Evolutionary conservation across 768 basidiomycete species (phyloP).

Genomic region (Cystofilobasidium bisporidii): DNA sequence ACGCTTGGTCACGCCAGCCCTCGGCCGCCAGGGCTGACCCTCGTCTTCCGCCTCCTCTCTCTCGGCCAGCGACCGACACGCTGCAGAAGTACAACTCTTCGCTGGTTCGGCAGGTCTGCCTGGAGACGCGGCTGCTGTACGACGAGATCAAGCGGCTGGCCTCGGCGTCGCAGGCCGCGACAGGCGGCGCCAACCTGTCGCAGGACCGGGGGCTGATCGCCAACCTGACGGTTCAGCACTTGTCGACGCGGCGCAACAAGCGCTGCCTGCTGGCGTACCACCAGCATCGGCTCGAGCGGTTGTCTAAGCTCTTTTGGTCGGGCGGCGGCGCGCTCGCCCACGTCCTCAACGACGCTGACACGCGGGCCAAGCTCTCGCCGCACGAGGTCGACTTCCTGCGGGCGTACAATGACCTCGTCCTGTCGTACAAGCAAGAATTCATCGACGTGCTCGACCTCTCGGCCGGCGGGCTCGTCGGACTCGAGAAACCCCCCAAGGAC

Average conservation of each 20-base stretch:
- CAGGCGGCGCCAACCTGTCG: constrained; percentile 35
- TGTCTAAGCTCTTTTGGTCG: constrained; percentile 82
- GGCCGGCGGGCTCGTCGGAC: constrained; percentile 46
- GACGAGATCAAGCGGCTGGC: constrained; percentile 34
- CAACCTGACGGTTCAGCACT: constrained; percentile 72
- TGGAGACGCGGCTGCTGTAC: constrained; percentile 77
- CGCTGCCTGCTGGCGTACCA: constrained; percentile 94
- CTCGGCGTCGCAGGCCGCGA: constrained; percentile 47
- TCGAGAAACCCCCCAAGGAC: constrained; percentile 72
- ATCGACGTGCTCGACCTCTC: constrained; percentile 72
- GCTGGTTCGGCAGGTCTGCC: constrained; percentile 71
- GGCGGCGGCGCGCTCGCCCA: constrained; percentile 78
- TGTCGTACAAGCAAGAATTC: constrained; percentile 76
- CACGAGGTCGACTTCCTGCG: constrained; percentile 77
- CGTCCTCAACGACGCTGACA: constrained; percentile 58
- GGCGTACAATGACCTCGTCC: constrained; percentile 66
- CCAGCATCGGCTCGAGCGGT: constrained; percentile 67
- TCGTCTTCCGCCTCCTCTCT: not conserved
- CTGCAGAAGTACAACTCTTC: constrained; percentile 86
- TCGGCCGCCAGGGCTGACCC: too few relatives aligned
- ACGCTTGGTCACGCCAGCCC: not conserved
- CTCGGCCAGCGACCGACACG: constrained; percentile 52
- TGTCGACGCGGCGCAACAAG: constrained; percentile 83
- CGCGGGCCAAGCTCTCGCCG: constrained; percentile 63
- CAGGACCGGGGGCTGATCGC: constrained; percentile 42